Conservation (phyloP, 108 stramenopile genomes). For the Skeletonema costatum region DNA sequence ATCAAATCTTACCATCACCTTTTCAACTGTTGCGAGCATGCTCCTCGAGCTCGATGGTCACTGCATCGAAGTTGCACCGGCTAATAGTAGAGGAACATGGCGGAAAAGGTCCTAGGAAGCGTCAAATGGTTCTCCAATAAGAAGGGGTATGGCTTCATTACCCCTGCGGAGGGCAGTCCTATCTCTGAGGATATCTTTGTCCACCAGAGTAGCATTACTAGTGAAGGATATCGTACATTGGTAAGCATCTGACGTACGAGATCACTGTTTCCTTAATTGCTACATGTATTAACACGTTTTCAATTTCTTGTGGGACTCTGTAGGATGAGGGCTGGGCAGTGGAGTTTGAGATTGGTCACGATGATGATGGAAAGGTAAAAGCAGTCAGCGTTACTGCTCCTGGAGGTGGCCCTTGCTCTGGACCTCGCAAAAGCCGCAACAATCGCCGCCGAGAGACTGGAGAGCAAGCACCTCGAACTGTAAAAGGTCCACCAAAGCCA, state of each 20-base stretch:
- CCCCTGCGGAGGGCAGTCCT: constrained; percentile 61
- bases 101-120: constrained; percentile 65
- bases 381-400: constrained; percentile 72
- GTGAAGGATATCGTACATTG: constrained; percentile 71
- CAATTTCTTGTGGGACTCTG: constrained; percentile 4
- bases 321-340: constrained; percentile 68
- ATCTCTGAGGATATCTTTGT: constrained; percentile 79
- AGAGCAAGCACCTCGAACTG: not conserved
- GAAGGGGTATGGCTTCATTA: constrained; percentile 83
- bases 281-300: not conserved
- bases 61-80: not conserved
- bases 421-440: constrained; percentile 46
- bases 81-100: constrained; percentile 15
- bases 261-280: not conserved
- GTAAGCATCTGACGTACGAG: constrained; percentile 40
- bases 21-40: not conserved
- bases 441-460: constrained; percentile 23
- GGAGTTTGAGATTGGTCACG: constrained; percentile 72
- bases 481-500: constrained; percentile 31
- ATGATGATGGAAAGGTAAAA: constrained; percentile 75
- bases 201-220: constrained; percentile 69
- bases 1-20: not conserved
- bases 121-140: constrained; percentile 87
- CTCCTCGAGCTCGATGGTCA: not conserved
- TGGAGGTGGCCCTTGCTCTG: constrained; percentile 63